Evolutionary conservation across 441 rosid genomes (phyloP).

Genomic region (Kokia cookei): DNA sequence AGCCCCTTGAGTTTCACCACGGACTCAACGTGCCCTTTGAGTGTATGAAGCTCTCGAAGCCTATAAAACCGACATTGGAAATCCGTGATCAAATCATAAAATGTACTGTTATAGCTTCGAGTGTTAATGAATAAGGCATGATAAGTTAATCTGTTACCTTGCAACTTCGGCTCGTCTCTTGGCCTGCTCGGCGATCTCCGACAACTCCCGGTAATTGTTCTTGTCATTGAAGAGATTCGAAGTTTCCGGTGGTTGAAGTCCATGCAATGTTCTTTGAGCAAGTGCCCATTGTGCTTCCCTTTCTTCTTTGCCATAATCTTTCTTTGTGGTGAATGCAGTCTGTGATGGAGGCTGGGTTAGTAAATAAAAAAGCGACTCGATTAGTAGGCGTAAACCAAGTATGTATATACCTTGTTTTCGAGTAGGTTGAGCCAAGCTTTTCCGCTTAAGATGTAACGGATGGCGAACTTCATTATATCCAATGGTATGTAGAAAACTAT

Average conservation of each 20-base stretch:
- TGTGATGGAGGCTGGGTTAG: slow-evolving; percentile 9
- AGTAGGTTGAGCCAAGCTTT: slow-evolving; percentile 80
- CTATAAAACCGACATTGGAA: background rate
- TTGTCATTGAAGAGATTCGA: slow-evolving; percentile 47
- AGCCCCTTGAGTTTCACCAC: background rate
- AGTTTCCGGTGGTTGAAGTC: slow-evolving; percentile 74
- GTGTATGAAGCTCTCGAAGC: background rate
- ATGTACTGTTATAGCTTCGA: too few species aligned
- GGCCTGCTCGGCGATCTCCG: slow-evolving; percentile 95
- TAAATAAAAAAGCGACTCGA: background rate
- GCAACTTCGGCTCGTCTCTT: slow-evolving; percentile 91
- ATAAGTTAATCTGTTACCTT: slow-evolving; percentile 34
- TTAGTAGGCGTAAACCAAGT: background rate
- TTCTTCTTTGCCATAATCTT: slow-evolving; percentile 86
- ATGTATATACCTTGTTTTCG: slow-evolving; percentile 64
- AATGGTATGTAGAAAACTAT: slow-evolving; percentile 72
- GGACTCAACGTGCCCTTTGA: background rate
- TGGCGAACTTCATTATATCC: slow-evolving; percentile 69
- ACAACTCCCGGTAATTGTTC: slow-evolving; percentile 77
- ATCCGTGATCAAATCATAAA: background rate
- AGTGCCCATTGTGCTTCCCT: slow-evolving; percentile 97
- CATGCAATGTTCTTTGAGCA: slow-evolving; percentile 86
- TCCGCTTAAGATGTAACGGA: slow-evolving; percentile 73
- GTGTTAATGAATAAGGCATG: background rate
- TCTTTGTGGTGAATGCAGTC: slow-evolving; percentile 95